phyloP scores from a whole-genome alignment of 1,139 yeast genomes.

The Wickerhamiella infanticola region DNA sequence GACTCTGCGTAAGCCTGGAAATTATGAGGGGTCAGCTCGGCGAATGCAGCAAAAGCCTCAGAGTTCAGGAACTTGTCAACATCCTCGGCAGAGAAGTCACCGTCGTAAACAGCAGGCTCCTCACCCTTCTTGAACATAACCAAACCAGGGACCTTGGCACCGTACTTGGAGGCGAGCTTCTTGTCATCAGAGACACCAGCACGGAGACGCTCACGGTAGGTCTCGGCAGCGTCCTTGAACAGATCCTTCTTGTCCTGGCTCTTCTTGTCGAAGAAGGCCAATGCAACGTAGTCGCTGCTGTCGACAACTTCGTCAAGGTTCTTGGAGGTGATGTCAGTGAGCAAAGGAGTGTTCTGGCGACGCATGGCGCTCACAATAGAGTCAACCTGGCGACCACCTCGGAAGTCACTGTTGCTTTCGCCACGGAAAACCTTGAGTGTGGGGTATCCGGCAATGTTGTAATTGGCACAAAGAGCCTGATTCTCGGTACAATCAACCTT shows the following conservation, averaged over 20 bases:
- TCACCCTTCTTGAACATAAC: slow-evolving; percentile 34
- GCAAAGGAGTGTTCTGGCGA: slow-evolving; percentile 73
- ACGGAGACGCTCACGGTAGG: slow-evolving; percentile 43
- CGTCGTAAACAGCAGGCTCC: slow-evolving; percentile 30
- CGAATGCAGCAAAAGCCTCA: slow-evolving; percentile 76
- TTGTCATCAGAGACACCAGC: slow-evolving; percentile 39
- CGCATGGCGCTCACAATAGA: slow-evolving; percentile 68
- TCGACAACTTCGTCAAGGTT: slow-evolving; percentile 30
- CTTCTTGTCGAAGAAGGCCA: slow-evolving; percentile 29
- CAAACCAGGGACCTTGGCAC: slow-evolving; percentile 28
- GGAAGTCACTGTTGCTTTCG: slow-evolving; percentile 33
- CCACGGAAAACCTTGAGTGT: slow-evolving; percentile 77
- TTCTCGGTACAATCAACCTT: slow-evolving; percentile 90
- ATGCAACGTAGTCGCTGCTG: slow-evolving; percentile 36
- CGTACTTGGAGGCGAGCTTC: slow-evolving; percentile 33
- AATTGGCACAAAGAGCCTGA: slow-evolving; percentile 59
- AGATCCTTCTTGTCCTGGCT: slow-evolving; percentile 31
- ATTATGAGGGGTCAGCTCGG: slow-evolving; percentile 76
- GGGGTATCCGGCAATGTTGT: slow-evolving; percentile 80
- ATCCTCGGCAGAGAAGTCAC: slow-evolving; percentile 23
- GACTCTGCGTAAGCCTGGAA: slow-evolving; percentile 61
- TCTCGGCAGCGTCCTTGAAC: slow-evolving; percentile 38
- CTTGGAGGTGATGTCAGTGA: slow-evolving; percentile 36
- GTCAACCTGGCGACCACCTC: slow-evolving; percentile 70
- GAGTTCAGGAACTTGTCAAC: slow-evolving; percentile 43